Evolutionary conservation across 2,329 filamentous ascomycete species (phyloP).

Genomic region (Huntiella decipiens): DNA sequence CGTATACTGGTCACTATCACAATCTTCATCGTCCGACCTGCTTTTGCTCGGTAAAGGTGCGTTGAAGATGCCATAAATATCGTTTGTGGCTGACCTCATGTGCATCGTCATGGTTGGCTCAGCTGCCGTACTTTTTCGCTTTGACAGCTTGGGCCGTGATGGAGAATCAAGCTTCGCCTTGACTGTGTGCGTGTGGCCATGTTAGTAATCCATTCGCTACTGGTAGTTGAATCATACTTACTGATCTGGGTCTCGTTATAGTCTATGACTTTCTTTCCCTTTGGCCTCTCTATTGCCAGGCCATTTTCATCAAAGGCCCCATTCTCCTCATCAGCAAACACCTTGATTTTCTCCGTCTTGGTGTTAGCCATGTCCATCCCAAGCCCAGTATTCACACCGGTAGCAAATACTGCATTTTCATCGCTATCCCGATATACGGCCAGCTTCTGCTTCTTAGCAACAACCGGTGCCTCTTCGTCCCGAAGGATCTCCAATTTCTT

Average conservation of each 20-base stretch:
- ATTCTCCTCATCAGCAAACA: neutral
- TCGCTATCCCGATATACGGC: conserved; percentile 6
- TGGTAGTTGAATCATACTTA: conserved; percentile 25
- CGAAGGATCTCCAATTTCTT: conserved; percentile 10
- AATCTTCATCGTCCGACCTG: conserved; percentile 3
- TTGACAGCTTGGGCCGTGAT: conserved; percentile 63
- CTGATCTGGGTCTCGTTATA: conserved; percentile 84
- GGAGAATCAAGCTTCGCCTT: conserved; percentile 88
- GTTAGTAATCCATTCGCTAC: neutral
- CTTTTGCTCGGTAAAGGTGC: conserved; percentile 41
- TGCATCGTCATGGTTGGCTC: conserved; percentile 98
- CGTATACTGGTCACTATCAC: conserved; percentile 15
- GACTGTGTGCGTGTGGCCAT: conserved; percentile 30
- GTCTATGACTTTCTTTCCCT: conserved; percentile 66
- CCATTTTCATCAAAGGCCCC: conserved; percentile 12
- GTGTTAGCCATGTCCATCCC: too few relatives aligned
- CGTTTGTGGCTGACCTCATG: conserved; percentile 84
- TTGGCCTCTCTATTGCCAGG: conserved; percentile 15
- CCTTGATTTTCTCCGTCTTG: neutral
- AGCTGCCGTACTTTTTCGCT: conserved; percentile 35
- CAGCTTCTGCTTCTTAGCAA: conserved; percentile 11
- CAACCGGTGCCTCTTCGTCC: conserved; percentile 7
- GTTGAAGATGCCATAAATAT: conserved; percentile 95
- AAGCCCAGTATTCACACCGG: too few relatives aligned
- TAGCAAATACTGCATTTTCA: neutral